phyloP scores from a whole-genome alignment of 169 alveolate species.

The Plasmodium gaboni region DNA sequence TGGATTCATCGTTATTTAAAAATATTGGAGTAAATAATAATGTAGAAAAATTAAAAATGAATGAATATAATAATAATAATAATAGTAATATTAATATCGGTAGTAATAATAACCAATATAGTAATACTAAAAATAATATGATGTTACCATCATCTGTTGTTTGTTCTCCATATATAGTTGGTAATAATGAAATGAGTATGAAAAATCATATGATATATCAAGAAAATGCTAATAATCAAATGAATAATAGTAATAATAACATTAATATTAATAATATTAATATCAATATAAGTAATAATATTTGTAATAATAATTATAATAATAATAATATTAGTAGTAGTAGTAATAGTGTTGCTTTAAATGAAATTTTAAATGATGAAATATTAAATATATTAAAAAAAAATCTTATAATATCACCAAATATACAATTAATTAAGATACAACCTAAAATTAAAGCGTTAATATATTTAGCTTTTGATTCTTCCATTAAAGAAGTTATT shows the following conservation, averaged over 20 bases:
- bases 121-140: background rate
- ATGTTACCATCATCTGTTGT: too few relatives aligned
- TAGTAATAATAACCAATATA: background rate
- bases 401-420: slow-evolving; percentile 40
- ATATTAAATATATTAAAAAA: slow-evolving; percentile 51
- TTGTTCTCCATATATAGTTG: background rate
- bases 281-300: background rate
- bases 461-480: slow-evolving; percentile 60
- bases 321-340: background rate
- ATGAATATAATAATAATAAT: slow-evolving; percentile 7
- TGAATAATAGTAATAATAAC: background rate
- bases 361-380: slow-evolving; percentile 52
- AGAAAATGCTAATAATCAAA: background rate
- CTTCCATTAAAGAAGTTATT: slow-evolving; percentile 64
- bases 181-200: background rate
- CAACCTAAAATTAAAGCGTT: slow-evolving; percentile 20
- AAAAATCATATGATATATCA: background rate
- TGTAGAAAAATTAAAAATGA: slow-evolving; percentile 28
- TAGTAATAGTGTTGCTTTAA: slow-evolving; percentile 8
- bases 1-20: slow-evolving; percentile 9
- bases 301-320: background rate
- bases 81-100: slow-evolving; percentile 4
- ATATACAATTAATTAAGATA: slow-evolving; percentile 27
- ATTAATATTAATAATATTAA: background rate
- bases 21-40: background rate